Evolutionary conservation across 192 early-diverging fungal species (phyloP).

Genomic region (Oehlia diaphana): DNA sequence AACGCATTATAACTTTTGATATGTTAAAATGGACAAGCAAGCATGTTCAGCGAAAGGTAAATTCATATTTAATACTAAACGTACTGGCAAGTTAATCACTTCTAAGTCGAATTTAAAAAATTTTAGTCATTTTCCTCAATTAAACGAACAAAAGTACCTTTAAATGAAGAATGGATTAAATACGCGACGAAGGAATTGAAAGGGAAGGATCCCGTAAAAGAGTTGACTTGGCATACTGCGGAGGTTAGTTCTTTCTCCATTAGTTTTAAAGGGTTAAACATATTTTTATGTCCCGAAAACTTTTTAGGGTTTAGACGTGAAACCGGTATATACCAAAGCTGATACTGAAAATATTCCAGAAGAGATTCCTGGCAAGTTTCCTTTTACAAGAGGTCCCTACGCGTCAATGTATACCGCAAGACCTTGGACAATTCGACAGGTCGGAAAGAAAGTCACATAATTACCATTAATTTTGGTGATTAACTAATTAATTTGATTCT

Average conservation of each 20-base stretch:
- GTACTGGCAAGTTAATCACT: neutral
- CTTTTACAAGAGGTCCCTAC: constrained; percentile 83
- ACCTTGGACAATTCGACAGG: constrained; percentile 87
- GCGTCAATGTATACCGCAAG: constrained; percentile 83
- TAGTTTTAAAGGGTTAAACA: neutral
- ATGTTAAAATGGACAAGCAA: neutral
- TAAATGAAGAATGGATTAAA: constrained; percentile 73
- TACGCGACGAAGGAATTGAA: constrained; percentile 84
- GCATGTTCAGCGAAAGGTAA: neutral
- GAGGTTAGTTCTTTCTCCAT: constrained; percentile 50
- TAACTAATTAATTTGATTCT: neutral
- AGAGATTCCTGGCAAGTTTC: constrained; percentile 82
- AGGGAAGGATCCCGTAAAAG: constrained; percentile 75
- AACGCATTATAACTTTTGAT: neutral
- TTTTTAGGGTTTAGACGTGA: constrained; percentile 70
- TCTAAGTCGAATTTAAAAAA: neutral
- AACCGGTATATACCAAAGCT: constrained; percentile 81
- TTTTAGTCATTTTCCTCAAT: constrained; percentile 22
- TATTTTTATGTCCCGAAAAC: neutral
- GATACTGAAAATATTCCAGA: constrained; percentile 60
- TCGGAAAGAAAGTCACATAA: constrained; percentile 24
- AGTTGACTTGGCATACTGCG: constrained; percentile 77
- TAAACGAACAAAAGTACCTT: constrained; percentile 42
- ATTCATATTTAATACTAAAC: neutral
- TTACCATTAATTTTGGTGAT: neutral